These are phyloP conservation scores for Arachis stenosperma DNA, from an alignment of 306 rosid species.

Conservation along the genomic window DNA sequence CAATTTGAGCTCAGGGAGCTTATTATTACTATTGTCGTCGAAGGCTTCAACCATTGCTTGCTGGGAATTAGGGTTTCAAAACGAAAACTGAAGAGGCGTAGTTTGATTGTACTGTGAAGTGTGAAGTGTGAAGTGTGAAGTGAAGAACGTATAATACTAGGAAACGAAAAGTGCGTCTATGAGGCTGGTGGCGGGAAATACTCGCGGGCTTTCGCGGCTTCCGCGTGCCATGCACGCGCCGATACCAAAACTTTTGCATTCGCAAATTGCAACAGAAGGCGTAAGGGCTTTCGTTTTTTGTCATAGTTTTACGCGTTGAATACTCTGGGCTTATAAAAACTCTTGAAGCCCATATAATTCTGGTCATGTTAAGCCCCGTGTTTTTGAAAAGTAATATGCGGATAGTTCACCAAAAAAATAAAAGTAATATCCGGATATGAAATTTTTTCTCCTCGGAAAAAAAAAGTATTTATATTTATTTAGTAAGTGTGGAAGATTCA, in stretches of 20 bases:
- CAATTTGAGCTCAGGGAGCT: slow-evolving; percentile 92
- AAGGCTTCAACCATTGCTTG: slow-evolving; percentile 62
- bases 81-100: not conserved
- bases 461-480: too few species aligned
- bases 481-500: too few species aligned
- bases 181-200: slow-evolving; percentile 67
- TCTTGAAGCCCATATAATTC: too few species aligned
- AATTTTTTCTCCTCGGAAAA: too few species aligned
- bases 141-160: not conserved
- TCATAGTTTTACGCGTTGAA: too few species aligned
- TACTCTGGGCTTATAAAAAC: too few species aligned
- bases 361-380: too few species aligned
- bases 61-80: slow-evolving; percentile 42
- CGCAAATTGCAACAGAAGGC: not conserved
- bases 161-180: not conserved
- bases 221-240: not conserved
- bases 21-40: slow-evolving; percentile 60
- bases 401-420: too few species aligned
- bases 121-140: not conserved
- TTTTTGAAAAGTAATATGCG: too few species aligned
- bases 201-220: slow-evolving; percentile 45
- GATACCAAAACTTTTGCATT: not conserved
- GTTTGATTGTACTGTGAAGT: not conserved
- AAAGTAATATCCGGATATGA: too few species aligned
- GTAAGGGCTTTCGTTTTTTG: too few species aligned